Conservation (phyloP, 1,284 basidiomycete species). For the Ustilago bromivora region DNA sequence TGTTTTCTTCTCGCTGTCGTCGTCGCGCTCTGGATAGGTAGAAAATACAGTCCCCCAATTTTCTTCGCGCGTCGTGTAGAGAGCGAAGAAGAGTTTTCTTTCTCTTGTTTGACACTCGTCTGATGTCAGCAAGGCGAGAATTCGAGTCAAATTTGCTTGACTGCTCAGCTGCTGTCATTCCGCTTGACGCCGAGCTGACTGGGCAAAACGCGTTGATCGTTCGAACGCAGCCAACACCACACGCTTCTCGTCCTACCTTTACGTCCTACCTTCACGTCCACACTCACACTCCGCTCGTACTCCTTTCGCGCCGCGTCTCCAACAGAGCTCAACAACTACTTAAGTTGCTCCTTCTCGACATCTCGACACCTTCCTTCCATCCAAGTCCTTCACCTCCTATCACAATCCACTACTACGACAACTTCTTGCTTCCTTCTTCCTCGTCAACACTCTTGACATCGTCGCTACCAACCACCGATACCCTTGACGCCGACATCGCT, state of each 20-base stretch:
- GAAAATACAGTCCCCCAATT: constrained; percentile 6
- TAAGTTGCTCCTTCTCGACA: constrained; percentile 33
- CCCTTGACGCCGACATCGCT: constrained; percentile 10
- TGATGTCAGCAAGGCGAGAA: constrained; percentile 29
- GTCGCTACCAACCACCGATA: constrained; percentile 2
- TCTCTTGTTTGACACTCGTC: constrained; percentile 3
- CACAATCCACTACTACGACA: constrained; percentile 7
- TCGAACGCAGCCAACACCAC: constrained; percentile 28
- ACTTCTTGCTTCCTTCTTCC: constrained; percentile 11
- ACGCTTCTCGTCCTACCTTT: constrained; percentile 32
- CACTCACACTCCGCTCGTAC: not conserved
- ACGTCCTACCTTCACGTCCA: constrained; percentile 18
- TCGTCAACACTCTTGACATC: not conserved
- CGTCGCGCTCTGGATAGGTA: constrained; percentile 4
- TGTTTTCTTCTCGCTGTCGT: not conserved
- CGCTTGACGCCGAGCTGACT: constrained; percentile 12
- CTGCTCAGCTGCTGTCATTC: not conserved
- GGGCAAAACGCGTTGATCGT: constrained; percentile 30
- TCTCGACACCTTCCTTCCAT: constrained; percentile 18
- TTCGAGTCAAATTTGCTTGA: not conserved
- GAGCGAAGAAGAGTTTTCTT: constrained; percentile 14
- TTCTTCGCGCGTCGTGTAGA: constrained; percentile 40
- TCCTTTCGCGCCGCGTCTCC: constrained; percentile 19
- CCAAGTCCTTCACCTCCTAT: constrained; percentile 15
- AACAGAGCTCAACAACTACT: constrained; percentile 20